Conservation (phyloP, 495 filamentous ascomycete species). For the Aspergillus indologenus region DNA sequence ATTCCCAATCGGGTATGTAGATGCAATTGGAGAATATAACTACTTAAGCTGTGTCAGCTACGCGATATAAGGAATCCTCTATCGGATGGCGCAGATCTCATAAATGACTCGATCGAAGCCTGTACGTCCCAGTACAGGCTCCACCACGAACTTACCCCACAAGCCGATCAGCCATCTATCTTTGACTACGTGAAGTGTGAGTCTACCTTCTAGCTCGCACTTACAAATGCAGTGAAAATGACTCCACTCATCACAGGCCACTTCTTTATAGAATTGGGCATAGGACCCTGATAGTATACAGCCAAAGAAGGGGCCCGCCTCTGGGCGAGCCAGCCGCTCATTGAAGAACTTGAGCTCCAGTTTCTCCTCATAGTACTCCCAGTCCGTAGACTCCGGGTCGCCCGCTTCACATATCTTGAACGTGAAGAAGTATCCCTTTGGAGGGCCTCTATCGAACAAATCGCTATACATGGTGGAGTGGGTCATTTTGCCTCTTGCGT, state of each 20-base stretch:
- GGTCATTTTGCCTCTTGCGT: too few relatives aligned
- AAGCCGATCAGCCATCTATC: neutral
- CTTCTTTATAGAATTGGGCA: neutral
- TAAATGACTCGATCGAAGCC: neutral
- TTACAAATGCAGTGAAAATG: neutral
- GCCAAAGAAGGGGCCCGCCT: neutral
- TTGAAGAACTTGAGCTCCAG: neutral
- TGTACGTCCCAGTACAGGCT: neutral
- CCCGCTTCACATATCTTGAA: neutral
- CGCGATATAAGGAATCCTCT: too few relatives aligned
- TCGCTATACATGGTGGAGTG: too few relatives aligned
- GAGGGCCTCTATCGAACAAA: too few relatives aligned
- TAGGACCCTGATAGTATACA: neutral
- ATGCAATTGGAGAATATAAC: too few relatives aligned
- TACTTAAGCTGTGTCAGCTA: too few relatives aligned
- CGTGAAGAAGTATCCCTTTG: neutral
- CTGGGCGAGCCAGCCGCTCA: neutral
- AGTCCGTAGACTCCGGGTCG: neutral
- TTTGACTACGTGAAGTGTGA: neutral
- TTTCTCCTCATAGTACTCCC: neutral
- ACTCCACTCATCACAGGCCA: neutral
- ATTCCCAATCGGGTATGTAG: too few relatives aligned
- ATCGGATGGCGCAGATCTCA: neutral
- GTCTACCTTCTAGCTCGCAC: neutral
- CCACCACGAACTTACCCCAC: neutral